Conservation (phyloP, 1,284 basidiomycete genomes). For the Peniophora sp. region DNA sequence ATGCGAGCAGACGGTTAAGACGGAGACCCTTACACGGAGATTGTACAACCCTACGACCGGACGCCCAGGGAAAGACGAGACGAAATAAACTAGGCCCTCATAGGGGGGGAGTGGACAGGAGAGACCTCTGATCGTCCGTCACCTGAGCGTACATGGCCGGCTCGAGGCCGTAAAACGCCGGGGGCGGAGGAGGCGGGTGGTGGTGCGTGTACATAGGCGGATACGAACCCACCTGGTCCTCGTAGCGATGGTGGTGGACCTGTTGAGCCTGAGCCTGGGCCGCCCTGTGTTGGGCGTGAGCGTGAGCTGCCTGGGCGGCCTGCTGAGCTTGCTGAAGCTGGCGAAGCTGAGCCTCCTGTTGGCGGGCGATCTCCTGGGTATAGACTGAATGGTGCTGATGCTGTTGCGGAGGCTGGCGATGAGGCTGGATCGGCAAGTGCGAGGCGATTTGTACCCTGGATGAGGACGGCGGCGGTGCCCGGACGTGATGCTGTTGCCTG, state of each 20-base stretch:
- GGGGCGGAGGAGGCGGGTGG: background rate
- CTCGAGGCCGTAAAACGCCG: background rate
- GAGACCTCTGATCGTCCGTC: background rate
- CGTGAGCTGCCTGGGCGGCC: slow-evolving; percentile 15
- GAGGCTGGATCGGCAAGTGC: slow-evolving; percentile 33
- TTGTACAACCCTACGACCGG: background rate
- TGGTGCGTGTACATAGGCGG: background rate
- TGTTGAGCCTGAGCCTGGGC: slow-evolving; percentile 4
- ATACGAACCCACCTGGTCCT: background rate
- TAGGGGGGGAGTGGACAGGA: slow-evolving; percentile 1
- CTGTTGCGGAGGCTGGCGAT: too few relatives aligned
- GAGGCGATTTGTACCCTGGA: slow-evolving; percentile 36
- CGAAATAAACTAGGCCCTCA: background rate
- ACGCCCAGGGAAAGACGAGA: background rate
- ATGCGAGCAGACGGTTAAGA: too few relatives aligned
- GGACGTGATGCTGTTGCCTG: slow-evolving; percentile 30
- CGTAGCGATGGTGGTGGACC: background rate
- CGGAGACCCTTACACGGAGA: too few relatives aligned
- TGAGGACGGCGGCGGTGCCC: slow-evolving; percentile 40
- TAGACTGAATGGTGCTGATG: slow-evolving; percentile 19
- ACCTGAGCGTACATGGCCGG: background rate
- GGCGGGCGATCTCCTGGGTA: slow-evolving; percentile 34
- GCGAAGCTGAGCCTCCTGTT: slow-evolving; percentile 32
- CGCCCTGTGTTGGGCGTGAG: slow-evolving; percentile 8
- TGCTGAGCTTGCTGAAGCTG: slow-evolving; percentile 16